phyloP scores from a whole-genome alignment of 805 yeast species.

The Torulaspora indica region DNA sequence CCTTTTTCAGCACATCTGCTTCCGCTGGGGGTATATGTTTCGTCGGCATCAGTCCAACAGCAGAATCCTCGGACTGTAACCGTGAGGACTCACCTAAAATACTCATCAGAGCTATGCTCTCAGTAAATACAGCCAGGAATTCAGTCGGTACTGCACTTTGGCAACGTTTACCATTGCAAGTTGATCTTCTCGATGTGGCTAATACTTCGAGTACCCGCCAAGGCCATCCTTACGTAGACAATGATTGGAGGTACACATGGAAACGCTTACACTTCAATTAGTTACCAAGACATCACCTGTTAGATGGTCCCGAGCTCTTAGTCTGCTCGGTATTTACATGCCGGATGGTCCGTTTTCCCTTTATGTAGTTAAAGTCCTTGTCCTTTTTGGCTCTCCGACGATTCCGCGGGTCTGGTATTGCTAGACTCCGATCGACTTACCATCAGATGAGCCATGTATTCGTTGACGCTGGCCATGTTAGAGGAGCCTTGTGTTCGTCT shows the following conservation, averaged over 20 bases:
- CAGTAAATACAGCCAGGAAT: not conserved
- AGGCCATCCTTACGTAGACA: not conserved
- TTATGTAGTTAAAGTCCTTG: not conserved
- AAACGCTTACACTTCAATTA: too few species aligned
- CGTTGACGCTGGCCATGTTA: constrained; percentile 19
- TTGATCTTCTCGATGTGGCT: not conserved
- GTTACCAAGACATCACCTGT: too few species aligned
- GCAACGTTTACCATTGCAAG: too few species aligned
- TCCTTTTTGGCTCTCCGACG: not conserved
- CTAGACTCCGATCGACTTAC: constrained; percentile 20
- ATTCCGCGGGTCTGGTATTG: constrained; percentile 3
- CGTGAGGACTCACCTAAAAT: constrained; percentile 12
- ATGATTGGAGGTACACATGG: too few species aligned
- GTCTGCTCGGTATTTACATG: too few species aligned
- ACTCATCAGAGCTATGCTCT: constrained; percentile 1
- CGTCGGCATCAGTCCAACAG: constrained; percentile 5
- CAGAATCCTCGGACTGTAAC: constrained; percentile 6
- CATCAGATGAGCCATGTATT: constrained; percentile 29
- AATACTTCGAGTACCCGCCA: not conserved
- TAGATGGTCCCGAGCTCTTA: too few species aligned
- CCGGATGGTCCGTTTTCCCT: not conserved
- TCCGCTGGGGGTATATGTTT: constrained; percentile 25
- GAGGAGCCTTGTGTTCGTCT: constrained; percentile 13
- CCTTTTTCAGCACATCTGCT: constrained; percentile 13
- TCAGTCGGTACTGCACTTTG: not conserved